Conservation (phyloP, 2,329 filamentous ascomycete species). For the Elsinoe necatrix region DNA sequence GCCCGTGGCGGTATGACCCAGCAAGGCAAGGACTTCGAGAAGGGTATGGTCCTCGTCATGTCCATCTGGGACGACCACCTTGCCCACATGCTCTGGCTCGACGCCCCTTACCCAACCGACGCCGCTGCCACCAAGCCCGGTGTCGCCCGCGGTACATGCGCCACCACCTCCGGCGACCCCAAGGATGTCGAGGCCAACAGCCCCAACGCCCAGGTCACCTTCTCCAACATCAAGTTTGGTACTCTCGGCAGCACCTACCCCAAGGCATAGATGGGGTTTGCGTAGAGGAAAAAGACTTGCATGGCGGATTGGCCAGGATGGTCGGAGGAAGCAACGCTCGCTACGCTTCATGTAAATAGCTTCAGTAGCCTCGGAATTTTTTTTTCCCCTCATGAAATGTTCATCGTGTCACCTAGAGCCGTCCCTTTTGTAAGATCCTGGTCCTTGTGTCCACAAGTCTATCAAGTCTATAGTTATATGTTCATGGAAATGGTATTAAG, state of each 20-base stretch:
- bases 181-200: constrained; percentile 19
- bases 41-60: constrained; percentile 54
- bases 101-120: constrained; percentile 33
- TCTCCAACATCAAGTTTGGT: constrained; percentile 23
- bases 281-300: not conserved
- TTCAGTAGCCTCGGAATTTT: not conserved
- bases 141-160: constrained; percentile 21
- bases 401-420: not conserved
- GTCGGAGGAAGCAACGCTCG: not conserved
- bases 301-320: not conserved
- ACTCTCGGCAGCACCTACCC: constrained; percentile 20
- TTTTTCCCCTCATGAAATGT: constrained; percentile 8
- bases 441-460: not conserved
- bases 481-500: not conserved
- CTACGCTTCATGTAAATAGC: constrained; percentile 11
- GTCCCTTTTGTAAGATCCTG: too few species aligned
- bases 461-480: not conserved
- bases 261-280: not conserved
- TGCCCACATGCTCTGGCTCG: constrained; percentile 66
- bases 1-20: constrained; percentile 47
- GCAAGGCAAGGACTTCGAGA: constrained; percentile 47
- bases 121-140: constrained; percentile 20
- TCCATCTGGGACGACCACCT: constrained; percentile 56
- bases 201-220: constrained; percentile 20
- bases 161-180: constrained; percentile 20